Conservation (phyloP, 73 alveolate genomes). For the Paramecium sexaurelia region DNA sequence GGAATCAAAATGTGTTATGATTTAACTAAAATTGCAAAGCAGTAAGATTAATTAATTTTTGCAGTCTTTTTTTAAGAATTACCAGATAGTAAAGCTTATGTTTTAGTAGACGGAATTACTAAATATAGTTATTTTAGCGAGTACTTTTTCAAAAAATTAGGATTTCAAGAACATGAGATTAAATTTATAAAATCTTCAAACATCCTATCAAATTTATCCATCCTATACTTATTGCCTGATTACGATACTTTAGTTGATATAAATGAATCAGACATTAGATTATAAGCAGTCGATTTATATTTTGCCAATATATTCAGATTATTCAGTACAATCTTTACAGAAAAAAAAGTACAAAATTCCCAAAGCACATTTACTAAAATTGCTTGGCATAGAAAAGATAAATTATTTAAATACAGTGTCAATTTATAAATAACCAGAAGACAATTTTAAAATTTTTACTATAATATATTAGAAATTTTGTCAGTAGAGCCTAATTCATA, state of each 20-base stretch:
- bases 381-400: conserved; percentile 14
- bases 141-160: background rate
- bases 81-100: background rate
- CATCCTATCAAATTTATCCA: background rate
- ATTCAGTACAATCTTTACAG: background rate
- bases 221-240: background rate
- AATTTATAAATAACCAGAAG: background rate
- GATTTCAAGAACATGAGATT: background rate
- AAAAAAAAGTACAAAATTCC: background rate
- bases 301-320: background rate
- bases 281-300: background rate
- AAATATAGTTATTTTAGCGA: background rate
- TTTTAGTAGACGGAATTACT: background rate
- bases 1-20: conserved; percentile 18
- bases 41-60: background rate
- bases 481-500: background rate
- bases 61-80: conserved; percentile 10
- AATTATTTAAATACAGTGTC: background rate
- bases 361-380: background rate
- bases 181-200: background rate
- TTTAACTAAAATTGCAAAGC: background rate
- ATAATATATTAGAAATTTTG: background rate
- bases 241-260: background rate
- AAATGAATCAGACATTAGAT: background rate
- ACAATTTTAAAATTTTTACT: background rate